Base-by-base conservation (phyloP, 257 asterid species). In the Solanum lignicaule region DNA sequence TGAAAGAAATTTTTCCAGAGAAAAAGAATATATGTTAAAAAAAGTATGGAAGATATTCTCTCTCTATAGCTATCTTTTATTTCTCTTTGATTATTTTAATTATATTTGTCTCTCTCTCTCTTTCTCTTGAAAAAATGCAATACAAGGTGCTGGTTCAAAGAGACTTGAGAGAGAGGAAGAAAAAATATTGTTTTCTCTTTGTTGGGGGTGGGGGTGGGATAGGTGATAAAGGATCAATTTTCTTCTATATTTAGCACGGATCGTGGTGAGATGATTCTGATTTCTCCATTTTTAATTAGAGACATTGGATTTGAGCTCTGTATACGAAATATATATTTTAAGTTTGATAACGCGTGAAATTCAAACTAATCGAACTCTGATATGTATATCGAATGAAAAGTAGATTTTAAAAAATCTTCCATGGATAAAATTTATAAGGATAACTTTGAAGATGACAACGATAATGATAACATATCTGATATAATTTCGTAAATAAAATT, bases 11-110 rank as follows among this genome's bases (percentile, higher is more conserved):
- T 4, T 16, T 31, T 71, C 78, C 65, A 89, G 65, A 87, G 90
- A 90, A 76, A 91, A 90, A 91, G 94, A 90, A 93, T 91, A 88
- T 89, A 91, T 90, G 93, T 89, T 75, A 92, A 91, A 92, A 92
- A 52, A 90, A 46, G 92, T 68, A 86, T 86, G 86, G 88, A 89
- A 91, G 91, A 90, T 87, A 90, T 86, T 86, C 92, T 90, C 90
- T 83, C 88, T 60, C 88, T 81, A 87, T 83, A 68, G 85, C 60
- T 83, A 18, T 83, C 23, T 6, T 52, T 46, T 33, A 15, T 18
- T 23, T 72, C n/a, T 78, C 13, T 25, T 43, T 78, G 16, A 32
- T 78, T 76, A 41, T 41, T 32, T 35, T 25, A 25, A 15, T 46
- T 76, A 25, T 69, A 12, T 73, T 16, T 43, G 27, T 81, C 36